Evolutionary conservation across 371 early-diverging fungal genomes (phyloP).

Genomic region (Rhizomucor pusillus): DNA sequence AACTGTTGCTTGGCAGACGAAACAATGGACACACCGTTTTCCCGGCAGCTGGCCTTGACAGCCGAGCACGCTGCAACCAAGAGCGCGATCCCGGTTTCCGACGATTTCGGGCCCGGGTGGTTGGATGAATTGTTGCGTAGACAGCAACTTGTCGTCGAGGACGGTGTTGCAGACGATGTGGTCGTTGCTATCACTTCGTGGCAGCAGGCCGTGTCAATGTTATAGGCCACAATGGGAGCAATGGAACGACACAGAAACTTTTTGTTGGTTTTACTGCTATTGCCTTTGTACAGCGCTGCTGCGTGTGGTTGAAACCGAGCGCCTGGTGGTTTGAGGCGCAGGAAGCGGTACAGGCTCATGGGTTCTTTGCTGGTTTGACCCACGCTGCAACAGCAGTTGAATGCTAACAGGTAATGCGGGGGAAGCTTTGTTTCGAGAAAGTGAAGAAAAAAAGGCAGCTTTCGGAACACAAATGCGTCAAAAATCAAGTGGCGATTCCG

Average conservation of each 20-base stretch:
- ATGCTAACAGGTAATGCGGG: no score
- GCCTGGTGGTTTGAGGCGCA: not conserved
- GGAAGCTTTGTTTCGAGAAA: no score
- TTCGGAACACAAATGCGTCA: not conserved
- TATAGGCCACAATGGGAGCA: constrained; percentile 15
- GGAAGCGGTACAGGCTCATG: not conserved
- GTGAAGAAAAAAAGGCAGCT: not conserved
- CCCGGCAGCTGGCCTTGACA: not conserved
- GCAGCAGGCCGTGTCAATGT: constrained; percentile 14
- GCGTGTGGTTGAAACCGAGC: no score
- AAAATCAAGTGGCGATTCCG: no score
- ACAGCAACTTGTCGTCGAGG: not conserved
- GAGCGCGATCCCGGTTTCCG: not conserved
- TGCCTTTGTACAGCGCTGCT: no score
- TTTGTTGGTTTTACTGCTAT: constrained; percentile 5
- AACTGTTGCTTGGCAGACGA: not conserved
- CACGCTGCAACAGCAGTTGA: no score
- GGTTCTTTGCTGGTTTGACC: no score
- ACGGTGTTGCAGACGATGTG: not conserved
- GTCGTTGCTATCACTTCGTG: constrained; percentile 10
- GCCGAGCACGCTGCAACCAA: constrained; percentile 3
- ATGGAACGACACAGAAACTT: constrained; percentile 15
- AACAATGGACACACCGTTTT: constrained; percentile 5
- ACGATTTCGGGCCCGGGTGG: not conserved
- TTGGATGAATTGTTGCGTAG: not conserved